Evolutionary conservation across 495 filamentous ascomycete species (phyloP).

Genomic region (Neurospora tetraspora): DNA sequence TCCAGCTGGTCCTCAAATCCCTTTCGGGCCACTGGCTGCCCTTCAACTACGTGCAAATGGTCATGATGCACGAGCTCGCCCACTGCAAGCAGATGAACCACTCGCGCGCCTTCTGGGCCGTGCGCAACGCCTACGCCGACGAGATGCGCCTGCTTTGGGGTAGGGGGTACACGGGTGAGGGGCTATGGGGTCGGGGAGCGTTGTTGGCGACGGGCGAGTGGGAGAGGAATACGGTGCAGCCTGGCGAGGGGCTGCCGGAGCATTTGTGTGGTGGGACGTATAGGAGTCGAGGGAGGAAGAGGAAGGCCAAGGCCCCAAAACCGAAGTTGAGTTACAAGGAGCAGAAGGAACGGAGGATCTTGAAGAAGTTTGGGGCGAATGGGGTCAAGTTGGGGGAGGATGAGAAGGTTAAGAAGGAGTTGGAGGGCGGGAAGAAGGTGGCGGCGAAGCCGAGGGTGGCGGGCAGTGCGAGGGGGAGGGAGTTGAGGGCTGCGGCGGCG

Average conservation of each 20-base stretch:
- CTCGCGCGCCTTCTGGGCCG: conserved; percentile 59
- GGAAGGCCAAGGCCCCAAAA: conserved; percentile 40
- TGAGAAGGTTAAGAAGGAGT: conserved; percentile 45
- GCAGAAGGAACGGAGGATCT: conserved; percentile 50
- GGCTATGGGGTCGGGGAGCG: conserved; percentile 62
- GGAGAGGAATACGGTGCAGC: conserved; percentile 38
- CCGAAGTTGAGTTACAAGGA: conserved; percentile 49
- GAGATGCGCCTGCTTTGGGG: conserved; percentile 56
- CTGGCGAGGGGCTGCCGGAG: conserved; percentile 45
- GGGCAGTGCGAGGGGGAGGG: conserved; percentile 56
- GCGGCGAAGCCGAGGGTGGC: conserved; percentile 62
- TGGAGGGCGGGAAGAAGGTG: conserved; percentile 53
- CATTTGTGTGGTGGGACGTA: conserved; percentile 65
- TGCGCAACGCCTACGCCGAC: conserved; percentile 54
- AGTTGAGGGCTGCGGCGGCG: conserved; percentile 66
- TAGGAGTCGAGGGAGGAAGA: conserved; percentile 40
- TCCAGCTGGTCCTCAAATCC: conserved; percentile 66
- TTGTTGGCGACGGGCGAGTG: conserved; percentile 48
- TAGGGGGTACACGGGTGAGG: conserved; percentile 61
- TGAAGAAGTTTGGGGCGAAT: conserved; percentile 64
- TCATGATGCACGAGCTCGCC: conserved; percentile 76
- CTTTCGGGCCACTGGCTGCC: conserved; percentile 58
- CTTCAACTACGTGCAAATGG: conserved; percentile 70
- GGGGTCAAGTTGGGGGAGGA: conserved; percentile 60
- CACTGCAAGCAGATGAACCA: conserved; percentile 85